Evolutionary conservation across 768 basidiomycete genomes (phyloP), one percentile per base, ranked within the genome.

Genomic region (Hygrocybe punicea): DNA sequence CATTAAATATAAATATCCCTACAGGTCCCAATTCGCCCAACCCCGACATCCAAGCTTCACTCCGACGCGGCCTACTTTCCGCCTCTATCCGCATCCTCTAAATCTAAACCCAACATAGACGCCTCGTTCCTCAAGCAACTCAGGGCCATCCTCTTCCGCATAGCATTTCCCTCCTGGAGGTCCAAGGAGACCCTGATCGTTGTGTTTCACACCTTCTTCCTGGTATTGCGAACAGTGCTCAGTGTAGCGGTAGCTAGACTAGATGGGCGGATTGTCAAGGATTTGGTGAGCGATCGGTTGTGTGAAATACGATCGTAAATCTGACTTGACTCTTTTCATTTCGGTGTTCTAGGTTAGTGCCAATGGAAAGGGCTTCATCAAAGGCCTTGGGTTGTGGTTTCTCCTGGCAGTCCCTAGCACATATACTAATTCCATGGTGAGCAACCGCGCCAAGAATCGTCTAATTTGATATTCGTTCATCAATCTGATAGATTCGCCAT

Each of bases 401-500:
- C 75, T 84, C 9, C 78, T 98, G 9, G 93, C 94, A 2, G 79
- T 98, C 23, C 96, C 96, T 0, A 93, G 91, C 66, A 93, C 93
- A 19, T 94, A 93, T 68, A 98, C 96, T 0, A 98, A 98, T 67
- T 87, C 91, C 2, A 93, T 98, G 91, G 92, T 91, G 33, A 49
- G 75, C 58, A 13, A 19, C 55, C 39, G 3, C 36, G 42, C 4
- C 10, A 24, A 3, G 21, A 6, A 6, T 11, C 6, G 14, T 33
- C 3, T 54, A 34, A 13, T 7, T 29, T 2, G 17, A 2, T 45
- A 23, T 46, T 19, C 16, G 25, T 14, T 49, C 11, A 29, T 35
- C 17, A 17, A 7, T 4, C n/a, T 23, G 17, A 8, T 59, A 94
- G 93, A 90, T 97, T 58, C 86, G 89, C 5, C 89, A 93, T 67